A percentile compares a stretch with the other conserved stretches of the same genome.
phyloP scores from a whole-genome alignment of 805 yeast genomes.

The Lachancea cidri region DNA sequence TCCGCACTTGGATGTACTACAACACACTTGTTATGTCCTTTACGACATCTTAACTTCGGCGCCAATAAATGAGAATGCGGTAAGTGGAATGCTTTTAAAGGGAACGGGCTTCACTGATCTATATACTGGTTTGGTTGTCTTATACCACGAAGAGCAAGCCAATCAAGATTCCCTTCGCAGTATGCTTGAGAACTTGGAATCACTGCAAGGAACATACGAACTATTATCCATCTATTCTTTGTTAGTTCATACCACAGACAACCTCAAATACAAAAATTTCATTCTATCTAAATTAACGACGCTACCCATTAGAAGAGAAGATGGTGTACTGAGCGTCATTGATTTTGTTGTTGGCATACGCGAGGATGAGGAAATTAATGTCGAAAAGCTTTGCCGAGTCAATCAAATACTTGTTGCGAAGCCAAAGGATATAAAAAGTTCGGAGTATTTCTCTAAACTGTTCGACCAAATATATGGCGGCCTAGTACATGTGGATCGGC shows the following conservation, averaged over 20 bases:
- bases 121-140: slow-evolving; percentile 42
- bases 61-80: slow-evolving; percentile 23
- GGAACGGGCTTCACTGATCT: slow-evolving; percentile 68
- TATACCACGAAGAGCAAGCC: slow-evolving; percentile 19
- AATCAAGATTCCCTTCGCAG: slow-evolving; percentile 28
- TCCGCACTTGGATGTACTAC: slow-evolving; percentile 11
- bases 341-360: slow-evolving; percentile 76
- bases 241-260: slow-evolving; percentile 46
- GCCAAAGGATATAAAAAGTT: slow-evolving; percentile 47
- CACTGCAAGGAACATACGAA: slow-evolving; percentile 58
- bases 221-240: slow-evolving; percentile 57
- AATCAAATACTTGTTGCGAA: slow-evolving; percentile 59
- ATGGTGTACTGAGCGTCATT: slow-evolving; percentile 69
- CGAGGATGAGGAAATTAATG: slow-evolving; percentile 56
- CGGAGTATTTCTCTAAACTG: slow-evolving; percentile 50
- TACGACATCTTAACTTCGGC: slow-evolving; percentile 17
- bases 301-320: slow-evolving; percentile 52
- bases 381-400: slow-evolving; percentile 62
- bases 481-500: slow-evolving; percentile 54
- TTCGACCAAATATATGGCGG: slow-evolving; percentile 60
- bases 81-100: slow-evolving; percentile 41
- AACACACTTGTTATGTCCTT: slow-evolving; percentile 17
- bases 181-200: slow-evolving; percentile 33
- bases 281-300: slow-evolving; percentile 47
- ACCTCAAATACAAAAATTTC: slow-evolving; percentile 41